phyloP scores from a whole-genome alignment of 306 rosid genomes.

The Lotus japonicus region DNA sequence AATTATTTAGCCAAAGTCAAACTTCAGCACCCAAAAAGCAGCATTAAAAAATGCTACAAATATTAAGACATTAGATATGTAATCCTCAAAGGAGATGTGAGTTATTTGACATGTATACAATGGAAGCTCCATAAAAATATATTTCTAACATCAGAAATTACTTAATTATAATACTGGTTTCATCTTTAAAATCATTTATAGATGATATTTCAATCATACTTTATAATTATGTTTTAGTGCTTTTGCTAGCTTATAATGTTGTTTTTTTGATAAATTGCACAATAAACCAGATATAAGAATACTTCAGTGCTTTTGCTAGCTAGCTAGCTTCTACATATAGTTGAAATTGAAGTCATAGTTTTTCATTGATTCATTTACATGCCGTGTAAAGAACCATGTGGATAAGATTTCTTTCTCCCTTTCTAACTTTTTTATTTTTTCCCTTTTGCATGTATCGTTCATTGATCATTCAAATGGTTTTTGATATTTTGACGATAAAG shows the following conservation, averaged over 20 bases:
- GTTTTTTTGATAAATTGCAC: no score
- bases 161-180: no score
- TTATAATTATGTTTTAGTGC: no score
- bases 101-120: no score
- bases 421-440: not conserved
- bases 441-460: slow-evolving; percentile 6
- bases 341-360: not conserved
- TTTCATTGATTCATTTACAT: slow-evolving; percentile 18
- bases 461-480: not conserved
- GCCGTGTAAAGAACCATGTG: slow-evolving; percentile 53
- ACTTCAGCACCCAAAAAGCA: slow-evolving; percentile 9
- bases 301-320: not conserved
- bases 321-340: not conserved
- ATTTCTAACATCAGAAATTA: no score
- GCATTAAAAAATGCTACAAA: not conserved
- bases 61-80: no score
- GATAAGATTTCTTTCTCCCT: slow-evolving; percentile 38
- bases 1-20: not conserved
- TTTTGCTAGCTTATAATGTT: no score
- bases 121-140: no score
- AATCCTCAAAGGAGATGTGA: no score
- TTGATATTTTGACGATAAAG: slow-evolving; percentile 9
- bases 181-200: no score
- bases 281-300: not conserved
- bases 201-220: no score